phyloP scores from a whole-genome alignment of 495 filamentous ascomycete species.

The Neurospora sp. region DNA sequence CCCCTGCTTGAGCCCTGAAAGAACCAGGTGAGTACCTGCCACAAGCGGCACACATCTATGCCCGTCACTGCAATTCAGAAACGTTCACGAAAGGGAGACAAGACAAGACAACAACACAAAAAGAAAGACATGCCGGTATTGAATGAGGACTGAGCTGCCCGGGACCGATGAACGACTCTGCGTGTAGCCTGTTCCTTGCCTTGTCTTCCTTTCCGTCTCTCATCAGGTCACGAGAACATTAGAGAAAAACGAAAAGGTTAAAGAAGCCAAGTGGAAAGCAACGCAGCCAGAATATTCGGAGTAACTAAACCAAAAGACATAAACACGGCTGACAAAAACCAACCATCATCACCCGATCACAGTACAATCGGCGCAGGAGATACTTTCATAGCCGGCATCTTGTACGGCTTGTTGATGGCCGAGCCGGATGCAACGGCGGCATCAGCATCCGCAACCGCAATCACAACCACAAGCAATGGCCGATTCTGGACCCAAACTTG shows the following conservation, averaged over 20 bases:
- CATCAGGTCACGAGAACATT: neutral
- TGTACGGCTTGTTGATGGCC: conserved; percentile 44
- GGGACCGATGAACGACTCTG: neutral
- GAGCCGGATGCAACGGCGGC: neutral
- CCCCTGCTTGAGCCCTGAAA: neutral
- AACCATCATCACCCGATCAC: neutral
- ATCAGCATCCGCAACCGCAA: neutral
- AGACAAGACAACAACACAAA: neutral
- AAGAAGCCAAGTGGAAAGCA: neutral
- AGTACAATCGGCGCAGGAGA: conserved; percentile 66
- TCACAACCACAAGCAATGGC: neutral
- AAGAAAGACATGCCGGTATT: neutral
- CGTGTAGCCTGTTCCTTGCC: neutral
- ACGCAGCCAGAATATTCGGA: neutral
- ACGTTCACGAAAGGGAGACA: neutral
- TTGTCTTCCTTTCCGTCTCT: neutral
- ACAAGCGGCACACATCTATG: neutral
- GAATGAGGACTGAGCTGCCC: neutral
- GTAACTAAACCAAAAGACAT: neutral
- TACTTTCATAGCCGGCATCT: conserved; percentile 63
- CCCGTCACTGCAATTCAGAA: neutral
- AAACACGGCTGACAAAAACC: conserved; percentile 2
- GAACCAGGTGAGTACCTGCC: neutral
- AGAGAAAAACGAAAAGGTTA: neutral
- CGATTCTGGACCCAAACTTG: conserved; percentile 17